These are phyloP conservation scores for Collybia sp. DNA, from an alignment of 768 basidiomycete species.

Conservation along the genomic window DNA sequence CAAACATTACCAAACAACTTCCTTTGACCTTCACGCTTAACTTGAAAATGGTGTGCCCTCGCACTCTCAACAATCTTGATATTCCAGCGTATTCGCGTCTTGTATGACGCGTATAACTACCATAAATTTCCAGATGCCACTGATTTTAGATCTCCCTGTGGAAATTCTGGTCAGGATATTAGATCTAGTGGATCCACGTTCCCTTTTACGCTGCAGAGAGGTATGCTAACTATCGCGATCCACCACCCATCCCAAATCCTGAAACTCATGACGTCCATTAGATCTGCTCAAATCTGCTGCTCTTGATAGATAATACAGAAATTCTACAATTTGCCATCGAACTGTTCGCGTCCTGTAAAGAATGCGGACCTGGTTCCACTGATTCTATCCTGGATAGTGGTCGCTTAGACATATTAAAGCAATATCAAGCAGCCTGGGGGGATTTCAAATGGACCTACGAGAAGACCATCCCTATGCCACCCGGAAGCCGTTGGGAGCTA, in stretches of 20 bases:
- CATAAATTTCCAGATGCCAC: too few relatives aligned
- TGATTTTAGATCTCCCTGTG: constrained; percentile 9
- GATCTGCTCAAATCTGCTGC: constrained; percentile 27
- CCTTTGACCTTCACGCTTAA: neutral
- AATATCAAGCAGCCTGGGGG: constrained; percentile 34
- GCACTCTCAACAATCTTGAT: too few relatives aligned
- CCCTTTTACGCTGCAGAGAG: constrained; percentile 20
- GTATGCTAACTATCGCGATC: constrained; percentile 8
- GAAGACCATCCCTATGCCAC: constrained; percentile 30
- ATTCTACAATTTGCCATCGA: constrained; percentile 38
- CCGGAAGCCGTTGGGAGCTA: constrained; percentile 50
- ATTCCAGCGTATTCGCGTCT: too few relatives aligned
- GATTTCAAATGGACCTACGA: constrained; percentile 28
- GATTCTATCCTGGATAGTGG: constrained; percentile 18
- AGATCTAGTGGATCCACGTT: constrained; percentile 9
- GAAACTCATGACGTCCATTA: constrained; percentile 1
- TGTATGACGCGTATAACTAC: too few relatives aligned
- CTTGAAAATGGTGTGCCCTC: neutral
- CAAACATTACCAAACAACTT: neutral
- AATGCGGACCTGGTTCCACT: constrained; percentile 26
- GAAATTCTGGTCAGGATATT: constrained; percentile 13
- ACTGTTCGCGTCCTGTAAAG: constrained; percentile 37
- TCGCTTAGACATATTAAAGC: constrained; percentile 32
- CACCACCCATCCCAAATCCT: neutral
- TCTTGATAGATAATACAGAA: constrained; percentile 21